Conservation (phyloP, 1,284 basidiomycete genomes). For the Leccinum pachyderme region DNA sequence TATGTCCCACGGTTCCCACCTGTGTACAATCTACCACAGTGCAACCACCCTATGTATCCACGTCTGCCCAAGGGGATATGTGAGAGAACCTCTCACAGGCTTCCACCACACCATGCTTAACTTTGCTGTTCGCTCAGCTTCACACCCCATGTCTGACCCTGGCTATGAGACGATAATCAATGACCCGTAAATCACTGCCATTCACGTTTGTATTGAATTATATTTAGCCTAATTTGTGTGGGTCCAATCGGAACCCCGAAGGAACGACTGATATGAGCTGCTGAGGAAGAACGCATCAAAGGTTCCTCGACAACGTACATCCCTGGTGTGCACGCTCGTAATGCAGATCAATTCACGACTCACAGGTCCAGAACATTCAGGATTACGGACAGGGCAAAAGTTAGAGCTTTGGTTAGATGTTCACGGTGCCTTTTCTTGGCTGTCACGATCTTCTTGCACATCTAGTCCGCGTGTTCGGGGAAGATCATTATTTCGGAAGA, state of each 20-base stretch:
- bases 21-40: no score
- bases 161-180: no score
- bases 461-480: not conserved
- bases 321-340: not conserved
- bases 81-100: no score
- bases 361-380: not conserved
- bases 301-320: not conserved
- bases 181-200: no score
- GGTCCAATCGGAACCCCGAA: not conserved
- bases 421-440: not conserved
- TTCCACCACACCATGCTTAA: no score
- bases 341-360: not conserved
- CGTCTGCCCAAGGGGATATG: no score
- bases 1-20: no score
- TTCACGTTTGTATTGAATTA: no score
- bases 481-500: not conserved
- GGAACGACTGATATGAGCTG: not conserved
- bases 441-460: not conserved
- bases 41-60: no score
- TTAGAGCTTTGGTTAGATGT: not conserved
- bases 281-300: not conserved
- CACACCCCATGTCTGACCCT: no score
- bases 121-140: no score
- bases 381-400: not conserved
- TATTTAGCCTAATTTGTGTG: not conserved